Base-by-base conservation (phyloP, 129 eudicot species). In the Heracleum sosnowskyi region DNA sequence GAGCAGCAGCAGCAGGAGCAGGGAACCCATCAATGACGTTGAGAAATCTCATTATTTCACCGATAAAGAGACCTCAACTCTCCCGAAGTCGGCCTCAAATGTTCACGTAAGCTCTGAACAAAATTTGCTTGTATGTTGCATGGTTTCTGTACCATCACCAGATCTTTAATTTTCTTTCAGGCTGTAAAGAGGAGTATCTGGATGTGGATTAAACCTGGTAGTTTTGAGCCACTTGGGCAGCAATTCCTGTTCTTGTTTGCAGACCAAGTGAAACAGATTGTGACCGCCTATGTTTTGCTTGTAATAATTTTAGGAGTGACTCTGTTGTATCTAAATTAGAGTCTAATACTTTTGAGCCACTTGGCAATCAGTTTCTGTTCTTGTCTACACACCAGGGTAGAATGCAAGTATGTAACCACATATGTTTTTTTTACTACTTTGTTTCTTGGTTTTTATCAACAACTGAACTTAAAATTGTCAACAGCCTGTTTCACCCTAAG, bases 31-130 rank as follows among this genome's bases (percentile, higher is more conserved):
- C 97, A n/a, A 87, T 87, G 92, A 86, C 97, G 42, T 82, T 95
- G 40, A 88, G 95, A 84, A 95, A 95, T 75, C 92, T 95, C 45
- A 89, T 92, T 47, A 85, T 95, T 49, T 95, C 99, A 79, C 99
- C 99, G 33, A 87, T 95, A 83, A 92, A 92, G 81, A 85, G 97
- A 5, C 94, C 97, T 79, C 96, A 95, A 75, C 83, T 87, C 63
- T 92, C 97, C 63, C 96, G 96, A 57, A 94, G 69, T 78, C 86
- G 99, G 29, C 91, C 96, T 81, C 97, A 90, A 35, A n/a, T 94
- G 87, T 95, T 95, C 89, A 92, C 92, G 94, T 95, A 88, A 86
- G 93, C 42, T n/a, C 60, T 74, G 34, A 63, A 49, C 26, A 18
- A 9, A 46, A 37, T 45, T 49, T 39, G 26, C 63, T 28, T 4